These are phyloP conservation scores for Phytophthora sp. DNA, from an alignment of 352 stramenopile species.

Conservation along the genomic window DNA sequence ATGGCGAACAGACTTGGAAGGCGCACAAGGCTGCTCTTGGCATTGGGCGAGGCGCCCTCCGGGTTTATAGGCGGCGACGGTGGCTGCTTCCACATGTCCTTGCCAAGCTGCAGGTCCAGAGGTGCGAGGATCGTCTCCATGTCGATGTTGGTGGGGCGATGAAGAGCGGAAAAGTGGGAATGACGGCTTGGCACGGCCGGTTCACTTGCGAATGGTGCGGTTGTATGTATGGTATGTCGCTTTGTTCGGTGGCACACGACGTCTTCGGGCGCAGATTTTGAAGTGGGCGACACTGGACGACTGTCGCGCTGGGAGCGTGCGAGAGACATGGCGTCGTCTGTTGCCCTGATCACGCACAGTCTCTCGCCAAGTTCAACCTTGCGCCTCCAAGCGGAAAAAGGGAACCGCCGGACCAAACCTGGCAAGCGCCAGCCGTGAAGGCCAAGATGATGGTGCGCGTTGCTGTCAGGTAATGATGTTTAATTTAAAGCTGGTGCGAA, in stretches of 20 bases:
- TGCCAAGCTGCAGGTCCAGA: conserved; percentile 52
- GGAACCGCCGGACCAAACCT: conserved; percentile 22
- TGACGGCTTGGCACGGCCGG: background rate
- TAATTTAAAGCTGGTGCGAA: no score
- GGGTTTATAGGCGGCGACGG: conserved; percentile 18
- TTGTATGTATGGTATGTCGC: conserved; percentile 12
- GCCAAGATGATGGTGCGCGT: no score
- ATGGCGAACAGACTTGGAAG: conserved; percentile 63
- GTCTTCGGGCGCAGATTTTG: conserved; percentile 38
- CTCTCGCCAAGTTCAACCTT: conserved; percentile 29
- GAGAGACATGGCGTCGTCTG: conserved; percentile 18
- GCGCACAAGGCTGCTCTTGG: conserved; percentile 45
- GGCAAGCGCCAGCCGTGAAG: no score
- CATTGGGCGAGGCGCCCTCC: conserved; percentile 10
- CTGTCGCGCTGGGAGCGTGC: conserved; percentile 21
- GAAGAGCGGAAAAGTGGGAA: conserved; percentile 9
- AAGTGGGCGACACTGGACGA: conserved; percentile 33
- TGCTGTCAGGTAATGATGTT: no score
- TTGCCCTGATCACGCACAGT: conserved; percentile 15
- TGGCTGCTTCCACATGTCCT: conserved; percentile 38
- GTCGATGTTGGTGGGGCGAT: background rate
- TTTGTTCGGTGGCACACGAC: conserved; percentile 17
- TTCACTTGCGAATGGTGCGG: background rate
- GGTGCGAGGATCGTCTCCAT: conserved; percentile 80
- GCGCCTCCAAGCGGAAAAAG: conserved; percentile 31